Conservation (phyloP, 2,329 filamentous ascomycete species). For the Elsinoe perseae region DNA sequence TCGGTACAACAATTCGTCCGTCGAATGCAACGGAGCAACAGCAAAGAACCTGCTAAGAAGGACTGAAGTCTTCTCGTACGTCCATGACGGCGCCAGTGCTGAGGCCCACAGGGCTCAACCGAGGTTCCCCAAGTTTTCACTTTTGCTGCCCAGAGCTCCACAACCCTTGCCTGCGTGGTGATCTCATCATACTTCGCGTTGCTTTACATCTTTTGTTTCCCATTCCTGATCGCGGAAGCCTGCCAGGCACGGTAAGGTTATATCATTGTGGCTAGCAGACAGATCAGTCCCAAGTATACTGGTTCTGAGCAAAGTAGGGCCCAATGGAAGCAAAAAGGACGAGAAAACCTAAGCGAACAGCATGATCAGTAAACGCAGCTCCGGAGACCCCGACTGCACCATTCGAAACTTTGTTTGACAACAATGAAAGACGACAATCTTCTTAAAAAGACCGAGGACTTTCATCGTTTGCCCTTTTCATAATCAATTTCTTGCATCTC, state of each 20-base stretch:
- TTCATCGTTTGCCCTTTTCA: neutral
- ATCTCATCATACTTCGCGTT: neutral
- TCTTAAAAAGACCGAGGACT: conserved; percentile 1
- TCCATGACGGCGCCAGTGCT: neutral
- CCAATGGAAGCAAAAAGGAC: neutral
- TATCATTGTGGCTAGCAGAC: neutral
- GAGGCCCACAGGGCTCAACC: neutral
- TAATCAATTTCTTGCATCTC: neutral
- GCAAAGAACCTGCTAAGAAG: neutral
- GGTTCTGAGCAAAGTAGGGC: neutral
- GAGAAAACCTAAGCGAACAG: neutral
- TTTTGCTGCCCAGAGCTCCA: neutral
- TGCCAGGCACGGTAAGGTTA: neutral
- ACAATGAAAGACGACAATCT: neutral
- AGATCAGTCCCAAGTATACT: neutral
- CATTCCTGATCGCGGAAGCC: neutral
- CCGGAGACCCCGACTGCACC: neutral
- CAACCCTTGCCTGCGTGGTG: neutral
- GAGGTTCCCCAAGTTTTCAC: neutral
- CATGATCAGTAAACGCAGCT: neutral
- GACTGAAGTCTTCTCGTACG: neutral
- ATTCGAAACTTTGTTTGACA: neutral
- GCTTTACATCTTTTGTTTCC: neutral
- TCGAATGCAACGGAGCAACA: neutral
- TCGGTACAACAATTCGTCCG: neutral